Evolutionary conservation across 75 land plant genomes (phyloP), one percentile per base, ranked within the genome.

Genomic region (Sequoia sempervirens): DNA sequence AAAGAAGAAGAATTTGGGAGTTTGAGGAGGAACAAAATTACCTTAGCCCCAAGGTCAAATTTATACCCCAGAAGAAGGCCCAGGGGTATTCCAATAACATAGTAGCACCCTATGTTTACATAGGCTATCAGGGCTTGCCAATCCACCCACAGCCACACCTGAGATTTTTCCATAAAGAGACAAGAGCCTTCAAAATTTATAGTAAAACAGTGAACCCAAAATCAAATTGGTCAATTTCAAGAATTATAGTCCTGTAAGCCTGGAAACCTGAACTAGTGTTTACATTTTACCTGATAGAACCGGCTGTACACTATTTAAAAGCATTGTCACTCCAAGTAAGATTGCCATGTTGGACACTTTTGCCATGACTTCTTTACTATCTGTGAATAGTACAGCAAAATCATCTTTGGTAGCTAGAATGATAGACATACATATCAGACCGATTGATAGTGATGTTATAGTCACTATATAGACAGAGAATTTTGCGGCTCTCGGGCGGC

Each of bases 251-350:
- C 70, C 28, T 68, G 70, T 3, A 28, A 26, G 28, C 2, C 32
- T n/a, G 28, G 70, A 68, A n/a, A 8, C 8, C 32, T 28, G 70
- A 68, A 68, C 9, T 28, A 68, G 32, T 28, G 28, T 68, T 68
- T 68, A 28, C 28, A 68, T 6, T 68, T 34, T 82, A 93, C 97
- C 97, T 88, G 93, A 91, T 66, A 95, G 87, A 46, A 92, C 92
- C 4, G 91, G 95, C 68, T 93, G 95, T 53, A 95, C 75, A 53
- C 94, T 91, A 79, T 95, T 90, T 40, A 95, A 88, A 13, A 95
- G 80, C 88, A 92, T 89, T 45, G 92, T 89, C 5, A 92, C 79
- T 28, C 82, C 92, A 26, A 93, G 93, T 37, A 93, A 86, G 14
- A 80, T 84, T 14, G 91, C 88, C 30, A 95, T n/a, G 2, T 86